Conservation (phyloP, 768 basidiomycete genomes). For the Suillus luteus region DNA sequence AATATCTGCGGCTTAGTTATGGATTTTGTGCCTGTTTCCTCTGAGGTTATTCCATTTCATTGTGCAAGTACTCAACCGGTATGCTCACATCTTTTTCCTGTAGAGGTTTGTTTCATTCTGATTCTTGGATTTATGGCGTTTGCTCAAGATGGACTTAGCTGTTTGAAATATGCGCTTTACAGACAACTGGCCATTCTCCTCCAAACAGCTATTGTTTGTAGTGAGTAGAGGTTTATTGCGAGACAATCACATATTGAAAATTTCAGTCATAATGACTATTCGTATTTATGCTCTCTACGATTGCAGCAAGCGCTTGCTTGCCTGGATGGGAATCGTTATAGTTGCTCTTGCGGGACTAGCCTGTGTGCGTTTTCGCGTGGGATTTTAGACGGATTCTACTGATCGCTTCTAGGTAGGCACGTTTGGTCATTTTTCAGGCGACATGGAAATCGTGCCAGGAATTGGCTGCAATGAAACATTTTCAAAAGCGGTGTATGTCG, state of each 20-base stretch:
- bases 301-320: neutral
- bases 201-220: neutral
- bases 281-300: neutral
- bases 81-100: neutral
- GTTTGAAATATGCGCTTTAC: neutral
- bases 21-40: slow-evolving; percentile 1
- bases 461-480: neutral
- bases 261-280: neutral
- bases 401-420: neutral
- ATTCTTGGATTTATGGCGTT: neutral
- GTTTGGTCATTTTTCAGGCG: neutral
- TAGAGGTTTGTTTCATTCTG: neutral
- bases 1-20: neutral
- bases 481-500: neutral
- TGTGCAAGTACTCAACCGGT: neutral
- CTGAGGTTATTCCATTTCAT: neutral
- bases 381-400: neutral
- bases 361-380: neutral
- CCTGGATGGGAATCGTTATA: neutral
- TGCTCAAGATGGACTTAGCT: neutral
- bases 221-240: neutral
- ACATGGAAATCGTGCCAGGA: neutral
- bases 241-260: neutral
- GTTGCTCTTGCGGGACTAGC: neutral
- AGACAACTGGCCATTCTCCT: neutral